phyloP scores from a whole-genome alignment of 73 alveolate genomes.

The Uronychia binucleata region DNA sequence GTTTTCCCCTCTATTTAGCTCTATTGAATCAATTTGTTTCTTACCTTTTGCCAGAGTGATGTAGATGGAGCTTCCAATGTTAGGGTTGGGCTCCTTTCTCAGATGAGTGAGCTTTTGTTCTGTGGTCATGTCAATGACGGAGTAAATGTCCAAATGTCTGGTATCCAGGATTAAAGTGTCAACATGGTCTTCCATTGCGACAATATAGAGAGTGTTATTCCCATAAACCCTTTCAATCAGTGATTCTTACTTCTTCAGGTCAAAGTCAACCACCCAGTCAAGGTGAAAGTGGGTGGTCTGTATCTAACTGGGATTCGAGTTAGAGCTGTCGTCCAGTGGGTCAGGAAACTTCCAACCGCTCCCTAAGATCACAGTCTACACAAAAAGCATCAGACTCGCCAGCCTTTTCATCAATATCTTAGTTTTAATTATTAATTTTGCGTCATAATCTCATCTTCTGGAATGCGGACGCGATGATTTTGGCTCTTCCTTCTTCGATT shows the following conservation, averaged over 20 bases:
- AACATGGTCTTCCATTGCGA: constrained; percentile 14
- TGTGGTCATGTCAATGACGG: neutral
- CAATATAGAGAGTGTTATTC: constrained; percentile 45
- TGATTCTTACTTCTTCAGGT: neutral
- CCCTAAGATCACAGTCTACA: neutral
- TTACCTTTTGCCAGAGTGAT: constrained; percentile 12
- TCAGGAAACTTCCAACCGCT: neutral
- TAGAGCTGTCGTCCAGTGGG: constrained; percentile 33
- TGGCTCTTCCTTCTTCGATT: too few species aligned
- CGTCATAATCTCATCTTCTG: too few species aligned
- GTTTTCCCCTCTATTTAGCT: neutral
- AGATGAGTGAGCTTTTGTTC: neutral
- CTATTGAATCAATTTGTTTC: neutral
- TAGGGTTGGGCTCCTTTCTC: neutral
- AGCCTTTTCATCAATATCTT: too few species aligned
- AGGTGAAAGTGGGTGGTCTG: constrained; percentile 24
- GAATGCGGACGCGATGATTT: too few species aligned
- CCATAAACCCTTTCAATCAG: constrained; percentile 10
- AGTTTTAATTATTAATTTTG: too few species aligned
- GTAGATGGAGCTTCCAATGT: constrained; percentile 10
- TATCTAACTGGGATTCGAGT: constrained; percentile 18
- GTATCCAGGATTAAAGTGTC: constrained; percentile 31
- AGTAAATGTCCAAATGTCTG: constrained; percentile 9
- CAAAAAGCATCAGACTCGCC: too few species aligned
- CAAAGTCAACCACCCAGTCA: constrained; percentile 28